Evolutionary conservation across 2,329 filamentous ascomycete species (phyloP).

Genomic region (Diplodia intermedia): DNA sequence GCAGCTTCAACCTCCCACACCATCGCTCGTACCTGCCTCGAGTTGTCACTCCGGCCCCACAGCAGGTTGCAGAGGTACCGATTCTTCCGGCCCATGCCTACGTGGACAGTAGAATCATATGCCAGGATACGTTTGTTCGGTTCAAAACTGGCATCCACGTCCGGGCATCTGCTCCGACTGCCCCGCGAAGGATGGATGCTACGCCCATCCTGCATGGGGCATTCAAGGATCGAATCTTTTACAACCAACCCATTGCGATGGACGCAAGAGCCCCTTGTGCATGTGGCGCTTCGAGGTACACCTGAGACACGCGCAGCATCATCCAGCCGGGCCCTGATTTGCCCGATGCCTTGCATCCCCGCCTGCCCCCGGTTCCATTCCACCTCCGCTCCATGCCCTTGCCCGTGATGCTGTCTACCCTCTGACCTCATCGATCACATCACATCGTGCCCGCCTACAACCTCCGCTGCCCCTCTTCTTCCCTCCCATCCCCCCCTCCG

Average conservation of each 20-base stretch:
- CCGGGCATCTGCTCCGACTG: too few relatives aligned
- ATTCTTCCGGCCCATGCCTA: too few relatives aligned
- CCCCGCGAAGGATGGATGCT: too few relatives aligned
- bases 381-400: neutral
- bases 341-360: constrained; percentile 14
- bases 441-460: neutral
- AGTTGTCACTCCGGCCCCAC: neutral
- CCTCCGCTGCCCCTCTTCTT: neutral
- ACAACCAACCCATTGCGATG: neutral
- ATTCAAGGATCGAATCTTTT: too few relatives aligned
- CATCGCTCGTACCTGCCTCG: neutral
- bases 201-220: too few relatives aligned
- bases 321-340: constrained; percentile 3
- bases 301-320: neutral
- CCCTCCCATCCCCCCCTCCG: neutral
- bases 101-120: too few relatives aligned
- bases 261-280: neutral
- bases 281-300: neutral
- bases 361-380: neutral
- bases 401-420: neutral
- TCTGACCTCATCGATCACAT: constrained; percentile 1
- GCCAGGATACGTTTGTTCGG: too few relatives aligned
- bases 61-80: too few relatives aligned
- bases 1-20: neutral
- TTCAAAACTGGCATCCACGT: too few relatives aligned